Evolutionary conservation across 1,284 basidiomycete genomes (phyloP).

Genomic region (Trametes polyzona): DNA sequence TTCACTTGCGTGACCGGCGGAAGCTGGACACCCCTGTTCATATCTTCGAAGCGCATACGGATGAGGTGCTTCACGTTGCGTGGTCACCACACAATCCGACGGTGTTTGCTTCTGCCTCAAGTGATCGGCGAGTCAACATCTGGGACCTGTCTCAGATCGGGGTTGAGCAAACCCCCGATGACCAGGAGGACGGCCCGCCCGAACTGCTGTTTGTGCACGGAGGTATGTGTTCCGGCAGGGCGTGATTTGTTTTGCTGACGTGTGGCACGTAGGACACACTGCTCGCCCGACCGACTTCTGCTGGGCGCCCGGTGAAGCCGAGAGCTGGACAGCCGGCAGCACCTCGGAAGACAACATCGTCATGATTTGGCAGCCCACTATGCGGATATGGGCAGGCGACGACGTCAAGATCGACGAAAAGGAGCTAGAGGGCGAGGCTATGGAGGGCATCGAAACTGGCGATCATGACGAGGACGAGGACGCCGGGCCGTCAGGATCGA

Average conservation of each 20-base stretch:
- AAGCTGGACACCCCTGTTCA: conserved; percentile 84
- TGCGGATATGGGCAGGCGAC: conserved; percentile 85
- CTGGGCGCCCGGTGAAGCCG: conserved; percentile 78
- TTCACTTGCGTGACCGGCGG: conserved; percentile 89
- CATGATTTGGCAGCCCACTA: conserved; percentile 89
- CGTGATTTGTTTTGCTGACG: too few species aligned
- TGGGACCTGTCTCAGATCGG: conserved; percentile 97
- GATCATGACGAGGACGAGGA: conserved; percentile 15
- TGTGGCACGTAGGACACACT: conserved; percentile 62
- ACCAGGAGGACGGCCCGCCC: conserved; percentile 96
- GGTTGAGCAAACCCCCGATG: conserved; percentile 95
- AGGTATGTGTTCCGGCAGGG: conserved; percentile 47
- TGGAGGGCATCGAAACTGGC: conserved; percentile 71
- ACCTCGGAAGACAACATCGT: conserved; percentile 87
- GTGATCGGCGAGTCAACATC: conserved; percentile 91
- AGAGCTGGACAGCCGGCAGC: conserved; percentile 79
- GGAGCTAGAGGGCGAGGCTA: conserved; percentile 75
- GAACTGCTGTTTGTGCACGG: conserved; percentile 94
- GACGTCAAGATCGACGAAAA: conserved; percentile 77
- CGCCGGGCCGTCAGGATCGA: conserved; percentile 14
- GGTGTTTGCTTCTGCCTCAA: conserved; percentile 90
- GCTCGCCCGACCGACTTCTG: conserved; percentile 82
- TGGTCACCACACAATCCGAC: conserved; percentile 96
- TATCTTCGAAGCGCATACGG: conserved; percentile 91
- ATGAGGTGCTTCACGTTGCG: conserved; percentile 92